A percentile compares a stretch with the other conserved stretches of the same genome.
phyloP scores from a whole-genome alignment of 2,329 filamentous ascomycete genomes.

The Drechslerella coelobrocha region DNA sequence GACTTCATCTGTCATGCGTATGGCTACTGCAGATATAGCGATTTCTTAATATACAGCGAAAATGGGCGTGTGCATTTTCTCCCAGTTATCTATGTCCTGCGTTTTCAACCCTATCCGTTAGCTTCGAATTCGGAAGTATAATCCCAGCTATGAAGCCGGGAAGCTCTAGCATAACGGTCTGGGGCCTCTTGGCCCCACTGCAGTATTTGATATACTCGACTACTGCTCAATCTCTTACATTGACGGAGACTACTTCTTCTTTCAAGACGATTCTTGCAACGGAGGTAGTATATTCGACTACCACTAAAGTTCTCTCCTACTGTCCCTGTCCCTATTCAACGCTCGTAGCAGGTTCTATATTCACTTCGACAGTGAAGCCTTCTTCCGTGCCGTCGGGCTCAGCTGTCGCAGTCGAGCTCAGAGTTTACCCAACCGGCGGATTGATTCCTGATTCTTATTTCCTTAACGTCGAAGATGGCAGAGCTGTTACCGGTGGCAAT shows the following conservation, averaged over 20 bases:
- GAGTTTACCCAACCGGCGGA: background rate
- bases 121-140: too few species aligned
- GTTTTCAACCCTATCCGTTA: too few species aligned
- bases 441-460: background rate
- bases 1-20: too few species aligned
- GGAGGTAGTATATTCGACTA: background rate
- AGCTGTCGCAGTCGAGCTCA: background rate
- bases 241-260: background rate
- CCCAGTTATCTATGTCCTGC: too few species aligned
- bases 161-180: background rate
- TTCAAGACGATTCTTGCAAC: conserved; percentile 2
- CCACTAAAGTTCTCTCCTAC: background rate
- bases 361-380: background rate
- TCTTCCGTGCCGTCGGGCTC: conserved; percentile 1
- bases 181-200: background rate
- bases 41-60: too few species aligned
- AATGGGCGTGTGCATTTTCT: too few species aligned
- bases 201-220: background rate
- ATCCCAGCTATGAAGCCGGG: background rate
- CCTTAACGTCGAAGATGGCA: conserved; percentile 1
- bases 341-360: background rate
- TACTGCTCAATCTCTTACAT: background rate
- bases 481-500: background rate
- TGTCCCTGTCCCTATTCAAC: background rate
- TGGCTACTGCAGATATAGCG: too few species aligned